Evolutionary conservation across 495 filamentous ascomycete genomes (phyloP).

Genomic region (Neurospora terricola): DNA sequence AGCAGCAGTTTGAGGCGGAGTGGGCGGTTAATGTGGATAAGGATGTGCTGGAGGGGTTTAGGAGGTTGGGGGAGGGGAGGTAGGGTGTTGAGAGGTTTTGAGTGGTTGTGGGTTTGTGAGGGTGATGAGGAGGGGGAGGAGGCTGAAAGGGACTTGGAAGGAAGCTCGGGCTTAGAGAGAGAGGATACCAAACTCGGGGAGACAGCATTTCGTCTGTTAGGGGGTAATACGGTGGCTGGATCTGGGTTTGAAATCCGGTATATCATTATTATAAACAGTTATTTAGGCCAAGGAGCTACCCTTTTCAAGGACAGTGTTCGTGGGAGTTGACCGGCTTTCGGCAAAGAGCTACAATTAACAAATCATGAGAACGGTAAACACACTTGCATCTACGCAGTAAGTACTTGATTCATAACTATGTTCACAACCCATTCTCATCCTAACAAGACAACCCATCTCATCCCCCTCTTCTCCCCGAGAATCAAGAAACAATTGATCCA

Average conservation of each 20-base stretch:
- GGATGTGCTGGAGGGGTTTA: slow-evolving; percentile 64
- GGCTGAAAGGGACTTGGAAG: not conserved
- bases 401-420: not conserved
- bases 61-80: slow-evolving; percentile 16
- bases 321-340: no score
- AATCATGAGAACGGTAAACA: no score
- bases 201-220: not conserved
- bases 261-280: not conserved
- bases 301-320: not conserved
- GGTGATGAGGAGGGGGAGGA: not conserved
- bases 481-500: not conserved
- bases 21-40: slow-evolving; percentile 85
- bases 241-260: not conserved
- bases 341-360: no score
- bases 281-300: not conserved
- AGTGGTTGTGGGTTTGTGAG: not conserved
- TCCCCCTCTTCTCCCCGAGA: not conserved
- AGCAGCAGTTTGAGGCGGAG: slow-evolving; percentile 59
- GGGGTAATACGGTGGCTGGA: not conserved
- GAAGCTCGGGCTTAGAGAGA: not conserved
- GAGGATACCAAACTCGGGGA: not conserved
- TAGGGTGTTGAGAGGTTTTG: not conserved
- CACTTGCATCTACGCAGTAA: no score
- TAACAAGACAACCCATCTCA: not conserved
- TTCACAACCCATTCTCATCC: not conserved